A percentile compares a stretch with the other conserved stretches of the same genome.
Evolutionary conservation across 768 basidiomycete species (phyloP).

Genomic region (Rhizopogon sp.): DNA sequence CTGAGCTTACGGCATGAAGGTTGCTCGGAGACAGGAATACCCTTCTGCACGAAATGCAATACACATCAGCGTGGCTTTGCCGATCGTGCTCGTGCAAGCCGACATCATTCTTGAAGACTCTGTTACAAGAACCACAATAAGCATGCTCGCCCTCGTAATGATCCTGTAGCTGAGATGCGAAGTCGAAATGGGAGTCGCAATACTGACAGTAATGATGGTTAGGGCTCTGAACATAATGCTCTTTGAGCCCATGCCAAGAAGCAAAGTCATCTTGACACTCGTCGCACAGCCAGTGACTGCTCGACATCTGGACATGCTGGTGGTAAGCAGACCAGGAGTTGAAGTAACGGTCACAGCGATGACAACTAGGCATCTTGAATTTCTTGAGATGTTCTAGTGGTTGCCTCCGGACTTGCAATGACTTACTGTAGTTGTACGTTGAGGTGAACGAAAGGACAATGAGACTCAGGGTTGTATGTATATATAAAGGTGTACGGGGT

Average conservation of each 20-base stretch:
- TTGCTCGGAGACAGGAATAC: conserved; percentile 30
- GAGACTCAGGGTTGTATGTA: neutral
- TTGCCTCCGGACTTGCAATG: neutral
- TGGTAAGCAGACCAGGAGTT: conserved; percentile 16
- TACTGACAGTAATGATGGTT: conserved; percentile 47
- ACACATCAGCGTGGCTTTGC: conserved; percentile 36
- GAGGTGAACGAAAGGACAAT: neutral
- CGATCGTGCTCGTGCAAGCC: conserved; percentile 46
- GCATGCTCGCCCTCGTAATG: conserved; percentile 39
- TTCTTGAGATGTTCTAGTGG: neutral
- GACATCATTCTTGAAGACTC: conserved; percentile 32
- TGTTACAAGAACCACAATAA: conserved; percentile 39
- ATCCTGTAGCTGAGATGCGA: conserved; percentile 24
- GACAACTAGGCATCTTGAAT: conserved; percentile 31
- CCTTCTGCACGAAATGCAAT: conserved; percentile 41
- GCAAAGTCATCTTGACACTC: conserved; percentile 44
- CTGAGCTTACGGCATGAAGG: conserved; percentile 11
- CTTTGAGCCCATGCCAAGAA: conserved; percentile 30
- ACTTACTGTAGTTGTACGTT: neutral
- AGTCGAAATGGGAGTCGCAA: conserved; percentile 41
- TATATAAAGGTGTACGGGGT: conserved; percentile 15
- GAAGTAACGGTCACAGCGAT: conserved; percentile 37
- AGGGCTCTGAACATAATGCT: conserved; percentile 50
- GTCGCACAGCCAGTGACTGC: conserved; percentile 39
- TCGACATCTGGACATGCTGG: conserved; percentile 33